Evolutionary conservation across 371 early-diverging fungal species (phyloP), one percentile per base, ranked within the genome.

Genomic region (Neoconidiobolus thromboides): DNA sequence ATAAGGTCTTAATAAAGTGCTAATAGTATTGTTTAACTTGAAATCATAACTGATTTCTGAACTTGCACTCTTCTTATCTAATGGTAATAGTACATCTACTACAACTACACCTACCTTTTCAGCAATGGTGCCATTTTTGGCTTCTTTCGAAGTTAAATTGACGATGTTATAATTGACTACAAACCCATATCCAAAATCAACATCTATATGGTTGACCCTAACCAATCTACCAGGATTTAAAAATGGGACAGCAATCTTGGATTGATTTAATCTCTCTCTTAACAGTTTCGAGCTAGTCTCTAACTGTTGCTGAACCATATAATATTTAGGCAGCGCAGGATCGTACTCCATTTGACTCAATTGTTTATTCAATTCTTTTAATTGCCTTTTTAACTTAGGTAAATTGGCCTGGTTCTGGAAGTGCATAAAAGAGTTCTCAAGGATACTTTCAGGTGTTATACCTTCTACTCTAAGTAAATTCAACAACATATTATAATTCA

Each of bases 401-500:
- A 97, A 75, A 61, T 79, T 76, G 5, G 88, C 76, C 52, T 81
- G 76, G 56, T 89, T 91, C 69, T 99, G 98, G 78, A 91, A 98
- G 66, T 99, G 99, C 67, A 80, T 86, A 73, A 99, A 99, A 69
- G 89, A 89, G 43, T 85, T 76, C 69, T 94, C 86, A 40, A 99
- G 74, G 79, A 99, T 88, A 64, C 78, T 91, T 67, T 98, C 93
- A 2, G 97, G 93, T 55, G 87, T 89, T 43, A 95, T 76, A 4
- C 90, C 94, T 72, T 99, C 99, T 37, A 99, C 93, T 44, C 99
- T 82, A 63, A 95, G 78, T 70, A 99, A 69, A 68, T 99, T 99
- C 49, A 99, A 73, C 41, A 99, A 85, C 98, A 99, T 99, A 69
- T 95, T 93, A 76, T 99, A 99, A n/a, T 89, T 91, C 46, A 99